Evolutionary conservation across 495 filamentous ascomycete genomes (phyloP).

Genomic region (Aspergillus carlsbadensis): DNA sequence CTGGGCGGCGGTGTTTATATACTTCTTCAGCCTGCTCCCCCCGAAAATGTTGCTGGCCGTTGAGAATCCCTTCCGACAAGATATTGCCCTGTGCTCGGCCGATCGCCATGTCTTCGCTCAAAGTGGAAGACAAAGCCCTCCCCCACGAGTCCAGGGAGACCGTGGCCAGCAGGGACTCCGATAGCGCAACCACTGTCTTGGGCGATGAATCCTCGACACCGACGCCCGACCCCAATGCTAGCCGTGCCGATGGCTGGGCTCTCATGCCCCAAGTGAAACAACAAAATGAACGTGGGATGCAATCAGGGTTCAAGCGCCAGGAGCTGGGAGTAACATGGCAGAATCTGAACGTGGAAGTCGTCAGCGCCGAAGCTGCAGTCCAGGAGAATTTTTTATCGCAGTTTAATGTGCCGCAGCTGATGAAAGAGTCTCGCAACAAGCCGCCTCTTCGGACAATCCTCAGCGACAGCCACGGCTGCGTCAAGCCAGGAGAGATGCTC

Average conservation of each 20-base stretch:
- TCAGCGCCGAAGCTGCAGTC: conserved; percentile 19
- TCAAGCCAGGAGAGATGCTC: conserved; percentile 46
- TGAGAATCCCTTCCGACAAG: background rate
- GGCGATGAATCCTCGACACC: background rate
- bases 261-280: conserved; percentile 10
- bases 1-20: conserved; percentile 4
- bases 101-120: conserved; percentile 5
- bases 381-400: conserved; percentile 24
- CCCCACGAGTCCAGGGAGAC: conserved; percentile 6
- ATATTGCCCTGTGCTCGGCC: background rate
- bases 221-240: background rate
- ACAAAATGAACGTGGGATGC: conserved; percentile 13
- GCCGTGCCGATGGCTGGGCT: conserved; percentile 7
- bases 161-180: conserved; percentile 2
- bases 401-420: conserved; percentile 15
- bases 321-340: conserved; percentile 24
- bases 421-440: conserved; percentile 11
- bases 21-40: background rate
- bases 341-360: conserved; percentile 21
- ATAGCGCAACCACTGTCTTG: conserved; percentile 1
- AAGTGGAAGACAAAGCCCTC: background rate
- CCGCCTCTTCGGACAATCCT: conserved; percentile 16
- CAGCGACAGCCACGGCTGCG: conserved; percentile 22
- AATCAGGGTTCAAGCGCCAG: conserved; percentile 19
- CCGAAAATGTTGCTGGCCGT: background rate